Percentiles rank a stretch among this genome's conserved stretches.
Evolutionary conservation across 805 yeast genomes (phyloP).

Genomic region (Candida mattraensis): DNA sequence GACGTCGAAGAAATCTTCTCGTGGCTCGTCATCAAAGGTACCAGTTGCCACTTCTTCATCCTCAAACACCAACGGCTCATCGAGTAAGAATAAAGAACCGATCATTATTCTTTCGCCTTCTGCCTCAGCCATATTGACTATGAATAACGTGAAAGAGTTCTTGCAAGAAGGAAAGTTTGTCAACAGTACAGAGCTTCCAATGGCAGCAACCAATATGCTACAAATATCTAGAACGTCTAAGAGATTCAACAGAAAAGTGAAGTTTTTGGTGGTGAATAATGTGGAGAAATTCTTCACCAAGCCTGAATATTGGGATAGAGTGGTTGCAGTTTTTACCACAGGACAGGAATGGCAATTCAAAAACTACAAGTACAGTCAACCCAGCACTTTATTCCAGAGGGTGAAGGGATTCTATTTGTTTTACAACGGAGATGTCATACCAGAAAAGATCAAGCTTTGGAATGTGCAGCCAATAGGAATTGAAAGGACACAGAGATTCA

Average conservation of each 20-base stretch:
- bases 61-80: slow-evolving; percentile 6
- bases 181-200: slow-evolving; percentile 47
- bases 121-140: slow-evolving; percentile 67
- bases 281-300: slow-evolving; percentile 84
- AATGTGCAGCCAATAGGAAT: slow-evolving; percentile 76
- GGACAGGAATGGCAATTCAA: slow-evolving; percentile 98
- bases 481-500: slow-evolving; percentile 81
- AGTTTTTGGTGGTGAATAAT: slow-evolving; percentile 81
- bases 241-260: slow-evolving; percentile 52
- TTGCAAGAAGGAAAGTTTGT: slow-evolving; percentile 70
- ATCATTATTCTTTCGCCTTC: slow-evolving; percentile 78
- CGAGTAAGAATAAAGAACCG: slow-evolving; percentile 49
- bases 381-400: slow-evolving; percentile 76
- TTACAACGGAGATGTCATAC: slow-evolving; percentile 77
- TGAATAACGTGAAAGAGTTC: slow-evolving; percentile 65
- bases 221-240: slow-evolving; percentile 57
- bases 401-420: slow-evolving; percentile 80
- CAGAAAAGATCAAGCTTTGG: slow-evolving; percentile 79
- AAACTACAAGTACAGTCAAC: slow-evolving; percentile 79
- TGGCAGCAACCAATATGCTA: slow-evolving; percentile 40
- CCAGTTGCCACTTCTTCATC: slow-evolving; percentile 5
- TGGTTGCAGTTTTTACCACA: slow-evolving; percentile 91
- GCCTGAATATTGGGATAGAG: slow-evolving; percentile 98
- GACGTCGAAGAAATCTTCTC: slow-evolving; percentile 9
- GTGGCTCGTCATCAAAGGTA: slow-evolving; percentile 3